These are phyloP conservation scores for Saussurea involucrata DNA, from an alignment of 129 eudicot species.

Conservation along the genomic window DNA sequence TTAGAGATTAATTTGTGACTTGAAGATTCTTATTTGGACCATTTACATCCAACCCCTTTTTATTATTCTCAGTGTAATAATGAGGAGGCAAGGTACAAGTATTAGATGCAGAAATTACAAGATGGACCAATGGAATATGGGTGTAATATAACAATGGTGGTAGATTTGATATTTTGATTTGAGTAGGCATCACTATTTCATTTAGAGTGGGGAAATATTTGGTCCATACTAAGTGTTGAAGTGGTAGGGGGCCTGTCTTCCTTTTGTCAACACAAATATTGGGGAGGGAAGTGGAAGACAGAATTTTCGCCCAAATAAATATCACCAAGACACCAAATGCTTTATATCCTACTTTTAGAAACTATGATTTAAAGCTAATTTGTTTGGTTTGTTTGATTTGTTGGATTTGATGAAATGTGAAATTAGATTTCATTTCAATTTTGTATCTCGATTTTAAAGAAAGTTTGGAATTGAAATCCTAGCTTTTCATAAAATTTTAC, in stretches of 20 bases:
- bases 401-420: neutral
- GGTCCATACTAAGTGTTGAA: constrained; percentile 11
- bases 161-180: neutral
- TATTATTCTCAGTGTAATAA: constrained; percentile 1
- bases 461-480: no score
- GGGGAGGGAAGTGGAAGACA: neutral
- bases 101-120: neutral
- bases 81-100: neutral
- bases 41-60: neutral
- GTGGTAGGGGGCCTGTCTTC: neutral
- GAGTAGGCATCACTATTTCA: constrained; percentile 7
- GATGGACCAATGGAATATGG: neutral
- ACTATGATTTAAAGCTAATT: neutral
- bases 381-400: neutral
- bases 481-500: no score
- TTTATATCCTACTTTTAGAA: neutral
- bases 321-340: neutral
- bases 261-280: neutral
- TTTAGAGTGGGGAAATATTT: constrained; percentile 14
- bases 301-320: neutral
- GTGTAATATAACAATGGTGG: neutral
- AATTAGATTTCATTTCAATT: no score
- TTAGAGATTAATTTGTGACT: neutral
- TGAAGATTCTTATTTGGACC: neutral
- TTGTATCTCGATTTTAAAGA: no score